Evolutionary conservation across 2,329 filamentous ascomycete genomes (phyloP), one percentile per base, ranked within the genome.

Genomic region (Clonostachys rhizophaga): DNA sequence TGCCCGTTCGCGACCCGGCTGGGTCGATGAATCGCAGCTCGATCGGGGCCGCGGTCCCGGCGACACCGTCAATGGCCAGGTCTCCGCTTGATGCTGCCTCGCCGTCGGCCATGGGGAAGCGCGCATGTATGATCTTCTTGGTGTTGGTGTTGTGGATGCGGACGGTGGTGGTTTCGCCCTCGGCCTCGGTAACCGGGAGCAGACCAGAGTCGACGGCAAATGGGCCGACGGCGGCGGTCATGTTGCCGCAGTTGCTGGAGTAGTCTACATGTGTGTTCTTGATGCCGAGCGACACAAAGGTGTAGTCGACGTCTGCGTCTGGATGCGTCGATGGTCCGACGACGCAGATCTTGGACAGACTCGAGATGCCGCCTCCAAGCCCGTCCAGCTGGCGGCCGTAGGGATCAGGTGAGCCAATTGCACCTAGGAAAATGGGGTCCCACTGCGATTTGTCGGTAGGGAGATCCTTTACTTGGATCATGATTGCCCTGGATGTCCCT

Each of bases 201-300:
- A 66, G 46, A 11, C 60, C 62, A 49, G 55, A 52, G 44, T 67
- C 64, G 58, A 61, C 65, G 4, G 58, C 58, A 40, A 57, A 55
- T 0, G 86, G 85, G 0, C 85, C 87, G 42, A 89, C 75, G 0
- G 81, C 75, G 39, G 78, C 74, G 6, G 73, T 80, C 83, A 90
- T 86, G 60, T 89, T 89, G n/a, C 86, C 86, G 58, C 86, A 89
- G 55, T 89, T 90, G 20, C 84, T 81, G 0, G 82, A 80, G 55
- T 80, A 76, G 56, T 89, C 86, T 3, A 90, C 72, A 34, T 69
- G 65, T 5, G 69, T 68, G 54, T 84, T 74, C 45, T 76, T 76
- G 46, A 89, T 76, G 4, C 85, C 85, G 7, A 89, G 69, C 37
- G 84, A 81, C 2, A 85, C 78, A 58, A 90, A 90, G 0, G 85